Base-by-base conservation (phyloP, 2,329 filamentous ascomycete genomes). In the Phyllosticta citriasiana region DNA sequence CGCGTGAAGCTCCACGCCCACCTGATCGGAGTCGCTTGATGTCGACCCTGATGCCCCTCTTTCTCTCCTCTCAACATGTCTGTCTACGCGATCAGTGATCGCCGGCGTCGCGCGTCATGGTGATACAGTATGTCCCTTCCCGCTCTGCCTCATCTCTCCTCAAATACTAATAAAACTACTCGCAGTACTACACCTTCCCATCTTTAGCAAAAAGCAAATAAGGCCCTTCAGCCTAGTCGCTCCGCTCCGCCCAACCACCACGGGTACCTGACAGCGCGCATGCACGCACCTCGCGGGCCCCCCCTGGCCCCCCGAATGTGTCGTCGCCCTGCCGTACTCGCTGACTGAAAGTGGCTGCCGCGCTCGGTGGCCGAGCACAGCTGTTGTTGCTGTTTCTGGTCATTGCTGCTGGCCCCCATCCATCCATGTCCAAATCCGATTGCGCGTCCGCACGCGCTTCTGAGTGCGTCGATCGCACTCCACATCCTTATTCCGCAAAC, bases 31-130 rank as follows among this genome's bases (percentile, higher is more conserved):
- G 2, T n/a, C n/a, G 35, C 4, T 30, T 55, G 50, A 53, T 53
- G 16, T 47, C 27, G 5, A 53, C 4, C 16, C 53, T 60, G 53
- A 33, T 59, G 55, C 24, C 53, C 57, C 57, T 55, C 54, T 55
- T 47, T 30, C 33, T 10, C 40, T 51, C 58, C 16, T 25, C 35
- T 27, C 35, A 53, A 35, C 51, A 22, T 51, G 33, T 55, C 53
- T 47, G 52, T 57, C 56, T 19, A 27, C 56, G 52, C 58, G 53
- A 27, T 40, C 33, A 30, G 33, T 55, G 58, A 53, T 60, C 53
- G 55, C 33, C 14, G 33, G 33, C 33, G 33, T 40, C 33, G 33
- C 33, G 33, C 33, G 10, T 40, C 33, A 40, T 40, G 33, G 33
- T 40, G 33, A 40, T 40, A 40, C 33, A 40, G 33, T 40, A 40